Percentiles rank a stretch among this genome's conserved stretches.
phyloP scores from a whole-genome alignment of 305 asterid genomes.

The Caryopteris hybrid region DNA sequence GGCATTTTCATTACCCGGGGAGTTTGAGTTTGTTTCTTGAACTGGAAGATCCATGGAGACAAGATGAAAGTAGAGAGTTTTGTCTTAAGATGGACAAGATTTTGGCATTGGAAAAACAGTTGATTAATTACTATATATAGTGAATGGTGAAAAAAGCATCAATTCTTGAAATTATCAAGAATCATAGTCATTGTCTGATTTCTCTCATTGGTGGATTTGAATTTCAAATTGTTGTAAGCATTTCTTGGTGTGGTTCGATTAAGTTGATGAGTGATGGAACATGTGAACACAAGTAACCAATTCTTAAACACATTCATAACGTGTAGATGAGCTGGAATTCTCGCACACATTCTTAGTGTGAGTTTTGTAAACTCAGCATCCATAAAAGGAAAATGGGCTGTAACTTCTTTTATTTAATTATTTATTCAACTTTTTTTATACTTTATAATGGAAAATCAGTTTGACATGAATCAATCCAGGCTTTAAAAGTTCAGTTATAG shows the following conservation, averaged over 20 bases:
- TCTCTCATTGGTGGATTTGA: not conserved
- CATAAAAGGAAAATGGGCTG: too few relatives aligned
- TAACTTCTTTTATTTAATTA: too few relatives aligned
- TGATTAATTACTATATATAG: not conserved
- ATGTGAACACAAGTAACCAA: not conserved
- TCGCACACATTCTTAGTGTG: not conserved
- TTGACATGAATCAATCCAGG: too few relatives aligned
- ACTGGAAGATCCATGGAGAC: conserved; percentile 2
- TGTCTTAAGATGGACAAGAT: not conserved
- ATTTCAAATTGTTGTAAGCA: not conserved
- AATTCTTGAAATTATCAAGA: not conserved
- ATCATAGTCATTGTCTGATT: not conserved
- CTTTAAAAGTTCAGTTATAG: too few relatives aligned
- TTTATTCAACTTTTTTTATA: too few relatives aligned
- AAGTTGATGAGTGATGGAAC: not conserved
- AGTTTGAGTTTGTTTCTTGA: conserved; percentile 14
- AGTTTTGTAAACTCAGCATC: not conserved
- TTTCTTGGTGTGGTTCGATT: not conserved
- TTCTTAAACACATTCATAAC: not conserved
- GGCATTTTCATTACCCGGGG: not conserved
- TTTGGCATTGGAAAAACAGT: conserved; percentile 7
- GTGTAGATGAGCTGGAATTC: not conserved
- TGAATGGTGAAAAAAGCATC: not conserved
- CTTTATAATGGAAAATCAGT: too few relatives aligned
- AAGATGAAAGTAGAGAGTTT: not conserved